A percentile compares a stretch with the other conserved stretches of the same genome.
Conservation (phyloP, 805 yeast genomes). For the Cyberlindnera mycetangii region DNA sequence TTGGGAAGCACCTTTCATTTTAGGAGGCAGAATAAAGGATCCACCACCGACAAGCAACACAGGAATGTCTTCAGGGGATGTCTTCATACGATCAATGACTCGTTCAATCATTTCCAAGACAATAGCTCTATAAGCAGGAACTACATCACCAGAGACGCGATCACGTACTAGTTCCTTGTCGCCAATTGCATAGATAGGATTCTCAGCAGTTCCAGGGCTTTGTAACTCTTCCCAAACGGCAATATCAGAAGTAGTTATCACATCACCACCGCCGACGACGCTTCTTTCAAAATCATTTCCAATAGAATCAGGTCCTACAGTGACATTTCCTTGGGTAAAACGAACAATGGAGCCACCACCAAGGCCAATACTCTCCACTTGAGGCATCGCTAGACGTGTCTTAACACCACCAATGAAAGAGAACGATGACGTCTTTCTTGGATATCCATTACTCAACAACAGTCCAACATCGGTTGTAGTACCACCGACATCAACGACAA, state of each 20-base stretch:
- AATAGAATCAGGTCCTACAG: constrained; percentile 50
- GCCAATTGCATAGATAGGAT: constrained; percentile 28
- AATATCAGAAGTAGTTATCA: constrained; percentile 39
- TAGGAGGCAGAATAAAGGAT: constrained; percentile 41
- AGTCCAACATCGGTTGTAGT: constrained; percentile 50
- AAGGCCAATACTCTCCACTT: constrained; percentile 46
- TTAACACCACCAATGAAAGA: constrained; percentile 46
- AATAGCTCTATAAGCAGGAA: constrained; percentile 16
- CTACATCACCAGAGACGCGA: constrained; percentile 15
- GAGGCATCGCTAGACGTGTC: constrained; percentile 49
- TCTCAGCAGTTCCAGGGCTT: constrained; percentile 12
- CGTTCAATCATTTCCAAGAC: constrained; percentile 27
- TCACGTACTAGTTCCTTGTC: constrained; percentile 28
- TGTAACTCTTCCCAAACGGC: constrained; percentile 25
- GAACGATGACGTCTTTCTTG: constrained; percentile 43
- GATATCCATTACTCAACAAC: constrained; percentile 43
- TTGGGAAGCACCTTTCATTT: constrained; percentile 40
- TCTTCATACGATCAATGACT: constrained; percentile 43
- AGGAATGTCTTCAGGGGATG: constrained; percentile 40
- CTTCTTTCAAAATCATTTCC: constrained; percentile 39
- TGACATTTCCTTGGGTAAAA: constrained; percentile 19
- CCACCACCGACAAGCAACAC: constrained; percentile 51
- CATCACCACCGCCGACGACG: constrained; percentile 42
- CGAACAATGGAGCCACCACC: constrained; percentile 51
- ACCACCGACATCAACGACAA: constrained; percentile 49